These are phyloP conservation scores for Rhizopogon roseolus DNA, from an alignment of 768 basidiomycete species.

Conservation along the genomic window DNA sequence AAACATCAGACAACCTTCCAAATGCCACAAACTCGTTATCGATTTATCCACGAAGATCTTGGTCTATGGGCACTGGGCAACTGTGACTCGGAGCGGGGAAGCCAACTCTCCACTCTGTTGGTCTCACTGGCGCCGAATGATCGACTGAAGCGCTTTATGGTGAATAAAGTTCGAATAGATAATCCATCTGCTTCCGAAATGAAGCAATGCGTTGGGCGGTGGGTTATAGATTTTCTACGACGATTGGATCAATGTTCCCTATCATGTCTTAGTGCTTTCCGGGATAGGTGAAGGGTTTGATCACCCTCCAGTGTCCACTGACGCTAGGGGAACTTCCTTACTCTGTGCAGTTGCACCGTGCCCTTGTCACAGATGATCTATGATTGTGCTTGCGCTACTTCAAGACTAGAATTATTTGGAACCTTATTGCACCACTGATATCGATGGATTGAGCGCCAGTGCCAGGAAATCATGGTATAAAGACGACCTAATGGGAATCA, in stretches of 20 bases:
- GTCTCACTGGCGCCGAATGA: background rate
- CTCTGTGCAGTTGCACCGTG: background rate
- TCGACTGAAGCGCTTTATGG: background rate
- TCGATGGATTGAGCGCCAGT: conserved; percentile 1
- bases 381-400: background rate
- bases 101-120: background rate
- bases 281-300: background rate
- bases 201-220: background rate
- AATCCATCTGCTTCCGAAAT: conserved; percentile 1
- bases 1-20: background rate
- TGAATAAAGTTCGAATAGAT: background rate
- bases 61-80: background rate
- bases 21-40: background rate
- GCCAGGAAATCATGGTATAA: background rate
- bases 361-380: background rate
- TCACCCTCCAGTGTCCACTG: background rate
- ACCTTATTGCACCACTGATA: background rate
- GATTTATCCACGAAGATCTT: background rate
- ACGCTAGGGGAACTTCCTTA: no score
- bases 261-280: background rate
- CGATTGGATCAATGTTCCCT: background rate
- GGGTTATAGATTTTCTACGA: background rate
- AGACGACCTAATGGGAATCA: background rate
- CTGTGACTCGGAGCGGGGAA: background rate
- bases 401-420: background rate